Base-by-base conservation (phyloP, 345 rosid genomes). In the Adansonia digitata region DNA sequence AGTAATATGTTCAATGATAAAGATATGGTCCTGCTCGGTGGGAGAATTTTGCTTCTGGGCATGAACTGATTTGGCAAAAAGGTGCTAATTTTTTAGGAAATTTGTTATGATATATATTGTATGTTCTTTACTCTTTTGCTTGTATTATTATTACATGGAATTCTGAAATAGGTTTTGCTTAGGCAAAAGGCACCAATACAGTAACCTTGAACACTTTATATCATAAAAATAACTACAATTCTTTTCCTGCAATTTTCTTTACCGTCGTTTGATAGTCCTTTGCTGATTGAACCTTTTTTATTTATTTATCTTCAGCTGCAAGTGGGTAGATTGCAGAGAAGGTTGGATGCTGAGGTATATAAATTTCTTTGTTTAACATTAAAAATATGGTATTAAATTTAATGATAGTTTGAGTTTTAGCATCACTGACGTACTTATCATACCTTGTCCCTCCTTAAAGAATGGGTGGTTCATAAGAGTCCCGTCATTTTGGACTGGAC, bases 1-100 rank as follows among this genome's bases (percentile, higher is more conserved):
- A 95, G 99, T 97, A 95, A 71, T 95, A 90, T 84, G 92, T 95
- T 80, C 98, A 92, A 86, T 83, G 97, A 64, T 97, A 95, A 86
- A 86, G 98, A 85, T 76, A 89, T 56, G 93, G 93, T 69, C 82
- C 82, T 76, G 99, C 99, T 61, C 90, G 91, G 72, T 79, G 93
- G 85, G 97, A 95, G 86, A 89, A 92, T 83, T 92, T 89, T 75
- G 96, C 98, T 6, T 85, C 96, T 48, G 98, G 97, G 74, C 88
- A 93, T 82, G 98, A 93, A 84, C 82, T 95, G 68, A 91, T n/a
- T 91, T 77, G 92, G 96, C 45, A 86, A 88, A 74, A 95, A 95
- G 98, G 99, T 83, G 80, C 69, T 69, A 65, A n/a, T 59, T 9
- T 60, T 43, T 48, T n/a, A 11, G 2, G 2, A 29, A 29, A 9